Base-by-base conservation (phyloP, 2,329 filamentous ascomycete species). In the Bipolaris victoriae region DNA sequence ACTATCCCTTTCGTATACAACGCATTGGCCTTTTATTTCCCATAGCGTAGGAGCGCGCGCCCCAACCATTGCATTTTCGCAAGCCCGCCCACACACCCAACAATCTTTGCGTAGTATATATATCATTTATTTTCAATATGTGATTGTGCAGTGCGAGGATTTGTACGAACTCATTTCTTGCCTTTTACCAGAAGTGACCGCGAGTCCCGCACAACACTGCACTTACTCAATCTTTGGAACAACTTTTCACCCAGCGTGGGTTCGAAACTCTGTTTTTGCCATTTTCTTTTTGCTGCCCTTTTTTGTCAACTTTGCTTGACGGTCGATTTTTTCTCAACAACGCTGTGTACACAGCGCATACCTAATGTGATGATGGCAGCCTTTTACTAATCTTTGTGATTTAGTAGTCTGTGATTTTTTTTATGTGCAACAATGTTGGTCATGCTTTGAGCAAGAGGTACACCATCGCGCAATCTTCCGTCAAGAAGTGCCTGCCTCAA, bases 181-280 rank as follows among this genome's bases (percentile, higher is more conserved):
- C 86, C 86, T 88, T 89, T 89, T 89, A 89, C 87, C 87, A 89
- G 87, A 89, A 87, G 86, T 88, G 86, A 86, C 87, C 86, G 86
- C 88, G 86, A 85, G 76, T 79, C 80, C 81, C 81, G 81, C 82
- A 84, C 77, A 77, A 83, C 70, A 83, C 82, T 83, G 83, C 82
- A 81, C 79, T 85, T 71, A 70, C 39, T 70, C 68, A 85, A 84
- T 85, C 82, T 85, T 85, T 85, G 83, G 82, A 84, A 78, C 66
- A 57, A 57, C 62, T 24, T 43, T 48, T 55, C 52, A 39, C 52
- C 51, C 53, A 11, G 53, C 61, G 70, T 74, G 76, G 78, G 80
- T 79, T 76, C 70, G 77, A 81, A 76, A 77, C 78, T 75, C 71
- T 68, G 65, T 65, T 74, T 70, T 73, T 72, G 50, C 58, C 9